Evolutionary conservation across 495 filamentous ascomycete genomes (phyloP), one percentile per base, ranked within the genome.

Genomic region (Aspergillus sparsus): DNA sequence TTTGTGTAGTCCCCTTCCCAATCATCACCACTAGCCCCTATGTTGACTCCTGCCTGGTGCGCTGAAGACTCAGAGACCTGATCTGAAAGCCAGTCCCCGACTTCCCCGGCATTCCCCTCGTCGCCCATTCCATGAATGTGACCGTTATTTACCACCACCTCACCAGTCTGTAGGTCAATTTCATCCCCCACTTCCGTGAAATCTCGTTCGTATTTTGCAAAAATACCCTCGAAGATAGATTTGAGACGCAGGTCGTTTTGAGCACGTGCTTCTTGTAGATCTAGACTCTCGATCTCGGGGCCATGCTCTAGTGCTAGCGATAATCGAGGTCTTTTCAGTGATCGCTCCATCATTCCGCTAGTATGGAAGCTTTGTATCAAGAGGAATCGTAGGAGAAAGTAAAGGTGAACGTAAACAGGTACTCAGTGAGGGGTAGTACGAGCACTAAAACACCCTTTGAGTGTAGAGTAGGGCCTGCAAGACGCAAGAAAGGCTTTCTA

Each of bases 101-200:
- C 58, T 12, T 70, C 68, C 5, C 78, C 80, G 21, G 69, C 64
- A 57, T 85, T 82, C 18, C 71, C 74, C 46, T 87, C 84, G 44
- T 76, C 69, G 9, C 73, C 70, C 71, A 92, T 79, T 18, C 80
- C 77, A 34, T 76, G 53, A 42, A 96, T 66, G 76, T 97, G 93
- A 3, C 94, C 93, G 80, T 95, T 93, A 70, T 97, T 80, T 35
- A 96, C 87, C 12, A 93, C 80, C 32, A 98, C 86, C 46, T 89
- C 76, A 18, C 89, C 91, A 0, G 88, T 94, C 57, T 77, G 74
- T 21, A 91, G 72, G 74, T 94, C 89, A 63, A 95, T 88, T 72
- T 92, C 90, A 66, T 94, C 92, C 13, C 86, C 91, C 33, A 91
- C 77, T 32, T 85, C 89, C 5, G 83, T 83, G 66, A 96, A 96